Percentiles rank a stretch among this genome's conserved stretches.
These are phyloP conservation scores for Eleusine coracana DNA, from an alignment of 176 grass and related monocot genomes.

Conservation along the genomic window DNA sequence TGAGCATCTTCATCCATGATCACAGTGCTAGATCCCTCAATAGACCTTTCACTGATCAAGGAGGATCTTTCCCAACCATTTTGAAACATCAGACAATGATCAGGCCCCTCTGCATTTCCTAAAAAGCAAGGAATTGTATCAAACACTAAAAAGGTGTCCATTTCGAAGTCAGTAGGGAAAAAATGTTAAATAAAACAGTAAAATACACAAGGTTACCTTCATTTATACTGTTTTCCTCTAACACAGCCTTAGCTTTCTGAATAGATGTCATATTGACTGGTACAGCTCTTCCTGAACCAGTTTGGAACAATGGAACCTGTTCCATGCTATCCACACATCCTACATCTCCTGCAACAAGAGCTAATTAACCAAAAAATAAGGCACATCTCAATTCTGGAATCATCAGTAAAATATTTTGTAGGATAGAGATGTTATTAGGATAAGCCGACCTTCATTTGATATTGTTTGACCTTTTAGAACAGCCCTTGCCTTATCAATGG, in stretches of 20 bases:
- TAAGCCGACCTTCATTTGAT: conserved; percentile 37
- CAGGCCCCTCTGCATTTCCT: conserved; percentile 33
- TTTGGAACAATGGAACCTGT: conserved; percentile 51
- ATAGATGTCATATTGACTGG: conserved; percentile 41
- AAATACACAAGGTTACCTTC: conserved; percentile 24
- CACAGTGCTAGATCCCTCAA: conserved; percentile 25
- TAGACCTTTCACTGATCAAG: conserved; percentile 27
- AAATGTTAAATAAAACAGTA: conserved; percentile 2
- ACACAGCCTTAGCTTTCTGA: conserved; percentile 49
- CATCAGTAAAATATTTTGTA: background rate
- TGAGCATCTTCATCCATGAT: conserved; percentile 17
- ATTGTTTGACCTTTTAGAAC: conserved; percentile 51
- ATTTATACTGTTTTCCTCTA: conserved; percentile 49
- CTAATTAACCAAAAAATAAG: conserved; percentile 20
- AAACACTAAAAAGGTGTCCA: conserved; percentile 7
- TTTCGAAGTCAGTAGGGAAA: conserved; percentile 4
- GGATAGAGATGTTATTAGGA: conserved; percentile 1
- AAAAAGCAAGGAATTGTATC: conserved; percentile 16
- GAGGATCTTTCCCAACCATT: conserved; percentile 34
- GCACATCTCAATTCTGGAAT: background rate
- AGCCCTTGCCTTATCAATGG: conserved; percentile 55
- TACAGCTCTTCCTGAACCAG: conserved; percentile 52
- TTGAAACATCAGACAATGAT: conserved; percentile 35
- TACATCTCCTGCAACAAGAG: conserved; percentile 23
- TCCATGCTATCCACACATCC: conserved; percentile 22